Evolutionary conservation across 2,329 filamentous ascomycete species (phyloP), one percentile per base, ranked within the genome.

Genomic region (Xylaria sp.): DNA sequence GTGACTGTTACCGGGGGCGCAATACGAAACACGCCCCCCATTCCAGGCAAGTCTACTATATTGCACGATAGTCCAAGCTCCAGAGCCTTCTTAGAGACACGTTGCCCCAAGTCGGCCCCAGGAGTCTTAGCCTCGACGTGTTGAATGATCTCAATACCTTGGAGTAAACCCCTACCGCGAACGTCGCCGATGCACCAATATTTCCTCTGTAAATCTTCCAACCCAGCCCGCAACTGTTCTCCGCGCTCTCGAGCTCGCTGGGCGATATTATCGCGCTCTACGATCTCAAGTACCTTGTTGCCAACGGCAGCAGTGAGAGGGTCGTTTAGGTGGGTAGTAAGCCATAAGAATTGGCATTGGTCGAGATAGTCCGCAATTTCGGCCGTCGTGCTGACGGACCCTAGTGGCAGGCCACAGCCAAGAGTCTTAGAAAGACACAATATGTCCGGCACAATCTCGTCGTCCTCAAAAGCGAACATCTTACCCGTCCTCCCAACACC

Each of bases 241-340:
- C 87, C 87, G 5, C 83, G 79, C 32, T 77, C 73, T 5, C 79
- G 75, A 4, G 87, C 83, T 2, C 82, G 80, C 67, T 79, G 77
- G 21, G 86, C 83, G 10, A 91, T 78, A 23, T 82, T 78, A 69
- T 90, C 88, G 1, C 87, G 80, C 23, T 86, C 80, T 0, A 91
- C 86, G 13, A 90, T 87, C 67, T 90, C 87, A 1, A 91, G 81
- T 1, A 90, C 88, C 73, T 90, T 90, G 69, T 86, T 81, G 0
- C 87, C 88, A 0, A 90, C 87, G 0, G 87, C 86, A 0, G 87
- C 87, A 0, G 88, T 84, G 0, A 90, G 78, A 0, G 88, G 87
- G 70, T 91, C 88, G 70, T 91, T 90, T 58, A 89, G 78, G 71
- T 90, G 89, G 0, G 88, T 91, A 0, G 88, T 90, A 70, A 87